Evolutionary conservation across 371 early-diverging fungal genomes (phyloP), one percentile per base, ranked within the genome.

Genomic region (Mortierella sp.): DNA sequence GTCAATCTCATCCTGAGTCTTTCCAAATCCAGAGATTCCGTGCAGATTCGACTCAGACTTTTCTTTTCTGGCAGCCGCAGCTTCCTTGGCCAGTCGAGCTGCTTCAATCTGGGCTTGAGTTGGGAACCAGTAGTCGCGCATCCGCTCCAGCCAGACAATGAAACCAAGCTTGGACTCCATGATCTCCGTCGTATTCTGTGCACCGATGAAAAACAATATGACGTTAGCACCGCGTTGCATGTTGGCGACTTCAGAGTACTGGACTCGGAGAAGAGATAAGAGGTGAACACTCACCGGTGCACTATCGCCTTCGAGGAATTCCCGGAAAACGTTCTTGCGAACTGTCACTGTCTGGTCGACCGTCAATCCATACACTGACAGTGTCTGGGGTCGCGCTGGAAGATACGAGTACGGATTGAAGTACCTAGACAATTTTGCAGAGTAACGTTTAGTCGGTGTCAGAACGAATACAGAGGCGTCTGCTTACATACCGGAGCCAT

Each of bases 301-400:
- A 27, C 54, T 51, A 14, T 79, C 85, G n/a, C 79, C 83, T 27
- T 83, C 80, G 27, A 89, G 68, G 27, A 89, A 86, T 43, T 88
- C 80, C 12, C 82, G 74, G 48, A 89, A 88, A 2, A 81, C 71
- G 44, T 81, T 84, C 76, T 90, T 91, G 29, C 89, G 89, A 3
- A 91, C 88, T 18, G 75, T 71, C 0, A 88, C 88, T 29, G 88
- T 75, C 7, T 92, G 83, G 32, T 80, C 88, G 6, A 88, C 48
- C 6, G 93, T 91, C 21, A 93, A 54, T 16, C 85, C 88, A 18
- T 82, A 56, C 24, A 92, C 87, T 4, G 91, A 83, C 1, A 93
- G 81, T 21, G 83, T 81, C 70, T 91, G 86, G 3, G 88, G 88
- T 49, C 87, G 76, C 0, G 88, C 81, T 49, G 87, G 84, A 18